Evolutionary conservation across 2,329 filamentous ascomycete genomes (phyloP), one percentile per base, ranked within the genome.

Genomic region (Epichloe scottii): DNA sequence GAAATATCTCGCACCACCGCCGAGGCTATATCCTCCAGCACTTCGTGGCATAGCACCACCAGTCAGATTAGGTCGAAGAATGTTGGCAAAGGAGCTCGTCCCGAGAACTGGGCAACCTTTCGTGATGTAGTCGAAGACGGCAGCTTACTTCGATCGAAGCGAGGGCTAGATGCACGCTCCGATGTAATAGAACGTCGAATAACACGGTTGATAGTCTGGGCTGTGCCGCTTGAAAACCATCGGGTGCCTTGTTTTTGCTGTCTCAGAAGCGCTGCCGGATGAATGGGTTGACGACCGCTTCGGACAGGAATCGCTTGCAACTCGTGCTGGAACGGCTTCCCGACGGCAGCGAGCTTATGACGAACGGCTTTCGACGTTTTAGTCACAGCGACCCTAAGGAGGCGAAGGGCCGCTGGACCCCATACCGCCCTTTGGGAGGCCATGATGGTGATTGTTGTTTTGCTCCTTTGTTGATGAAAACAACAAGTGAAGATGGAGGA

Each of bases 1-100:
- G 70, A 97, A 97, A 72, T 91, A 91, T 57, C 91, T 79, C 23
- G 83, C 87, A 57, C 86, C 82, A 33, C 87, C 87, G 51, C 77
- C 70, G 39, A 87, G 71, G 56, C 76, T 76, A 64, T 98, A 98
- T n/a, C 93, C 93, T 57, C 91, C 89, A 7, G 90, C 87, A 39
- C 87, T 88, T 51, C 91, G 82, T 35, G 87, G 84, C 43, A 96
- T 71, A 23, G 88, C 83, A 41, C 91, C 90, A 46, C 89, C 91
- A 0, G 90, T 96, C 56, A 97, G 72, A 63, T 95, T 97, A 2
- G 93, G 93, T 37, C 93, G 85, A 37, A 98, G 79, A 1, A 90
- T 85, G 48, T 83, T 89, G 4, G 89, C 86, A 66, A 97, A 97
- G 0, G 91, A 33, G 89, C 83, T 48, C 87, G 82, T 30, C 82